Conservation (phyloP, 768 basidiomycete genomes). For the Royoungia palumana region DNA sequence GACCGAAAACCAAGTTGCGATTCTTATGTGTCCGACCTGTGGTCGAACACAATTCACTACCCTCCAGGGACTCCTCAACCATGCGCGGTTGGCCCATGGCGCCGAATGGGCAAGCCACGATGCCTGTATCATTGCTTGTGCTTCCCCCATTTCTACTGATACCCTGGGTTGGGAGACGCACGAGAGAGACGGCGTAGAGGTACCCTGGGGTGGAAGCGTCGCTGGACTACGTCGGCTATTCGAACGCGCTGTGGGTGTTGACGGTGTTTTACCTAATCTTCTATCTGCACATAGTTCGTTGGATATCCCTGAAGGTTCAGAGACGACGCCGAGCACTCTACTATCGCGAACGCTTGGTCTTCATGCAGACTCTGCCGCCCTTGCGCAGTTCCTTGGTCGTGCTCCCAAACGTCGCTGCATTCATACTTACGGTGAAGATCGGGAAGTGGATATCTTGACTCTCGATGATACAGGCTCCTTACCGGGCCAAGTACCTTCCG, state of each 20-base stretch:
- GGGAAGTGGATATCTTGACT: slow-evolving; percentile 33
- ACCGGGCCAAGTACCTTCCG: background rate
- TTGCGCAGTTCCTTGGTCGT: slow-evolving; percentile 49
- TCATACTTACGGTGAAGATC: slow-evolving; percentile 34
- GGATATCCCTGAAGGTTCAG: slow-evolving; percentile 5
- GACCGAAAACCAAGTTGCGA: slow-evolving; percentile 28
- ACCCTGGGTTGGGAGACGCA: slow-evolving; percentile 33
- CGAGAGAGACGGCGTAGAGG: slow-evolving; percentile 39
- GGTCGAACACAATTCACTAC: slow-evolving; percentile 46
- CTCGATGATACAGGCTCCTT: slow-evolving; percentile 5
- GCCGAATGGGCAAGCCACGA: slow-evolving; percentile 51
- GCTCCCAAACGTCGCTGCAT: slow-evolving; percentile 41
- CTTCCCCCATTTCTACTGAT: slow-evolving; percentile 33
- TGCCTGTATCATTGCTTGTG: slow-evolving; percentile 46
- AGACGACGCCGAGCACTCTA: slow-evolving; percentile 33
- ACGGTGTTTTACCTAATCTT: slow-evolving; percentile 16
- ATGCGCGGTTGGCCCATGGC: slow-evolving; percentile 47
- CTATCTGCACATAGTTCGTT: background rate
- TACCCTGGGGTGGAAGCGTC: slow-evolving; percentile 33
- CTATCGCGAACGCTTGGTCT: slow-evolving; percentile 47
- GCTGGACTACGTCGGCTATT: slow-evolving; percentile 47
- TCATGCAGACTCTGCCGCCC: slow-evolving; percentile 49
- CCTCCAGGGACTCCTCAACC: slow-evolving; percentile 51
- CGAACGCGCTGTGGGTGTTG: slow-evolving; percentile 47
- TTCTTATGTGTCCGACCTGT: slow-evolving; percentile 44